Conservation (phyloP, 177 flowering plant species). For the Telopea speciosissima region DNA sequence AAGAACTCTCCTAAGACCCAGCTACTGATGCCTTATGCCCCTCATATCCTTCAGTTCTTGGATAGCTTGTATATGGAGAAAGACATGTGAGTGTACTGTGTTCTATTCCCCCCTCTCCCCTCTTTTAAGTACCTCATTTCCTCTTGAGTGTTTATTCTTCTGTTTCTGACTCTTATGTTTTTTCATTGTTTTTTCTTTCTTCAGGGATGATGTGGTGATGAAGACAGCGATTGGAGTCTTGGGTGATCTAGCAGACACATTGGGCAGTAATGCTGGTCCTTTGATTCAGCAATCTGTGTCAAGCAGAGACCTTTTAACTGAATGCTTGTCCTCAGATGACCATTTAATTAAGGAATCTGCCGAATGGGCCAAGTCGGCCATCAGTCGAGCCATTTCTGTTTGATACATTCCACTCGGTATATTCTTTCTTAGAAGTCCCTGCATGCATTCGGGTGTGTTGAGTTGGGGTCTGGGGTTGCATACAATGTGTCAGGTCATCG, state of each 20-base stretch:
- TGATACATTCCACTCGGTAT: conserved; percentile 30
- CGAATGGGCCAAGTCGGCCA: conserved; percentile 70
- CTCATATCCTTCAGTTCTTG: conserved; percentile 62
- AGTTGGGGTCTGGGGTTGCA: conserved; percentile 43
- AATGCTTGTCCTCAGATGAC: conserved; percentile 59
- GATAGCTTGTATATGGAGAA: conserved; percentile 69
- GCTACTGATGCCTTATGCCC: conserved; percentile 57
- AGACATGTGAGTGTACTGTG: conserved; percentile 51
- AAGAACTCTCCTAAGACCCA: conserved; percentile 68
- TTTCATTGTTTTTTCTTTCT: neutral
- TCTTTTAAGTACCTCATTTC: neutral
- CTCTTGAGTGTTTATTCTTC: neutral
- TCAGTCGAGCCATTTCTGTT: conserved; percentile 55
- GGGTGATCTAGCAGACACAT: conserved; percentile 70
- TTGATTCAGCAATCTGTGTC: conserved; percentile 60
- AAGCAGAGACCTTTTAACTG: conserved; percentile 57
- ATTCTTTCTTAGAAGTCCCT: conserved; percentile 31
- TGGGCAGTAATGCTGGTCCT: conserved; percentile 59
- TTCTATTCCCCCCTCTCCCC: neutral
- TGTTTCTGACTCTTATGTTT: neutral
- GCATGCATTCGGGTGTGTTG: conserved; percentile 60
- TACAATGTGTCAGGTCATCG: conserved; percentile 40
- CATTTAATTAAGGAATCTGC: conserved; percentile 65
- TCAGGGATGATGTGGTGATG: conserved; percentile 67
- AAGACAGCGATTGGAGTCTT: conserved; percentile 69